A percentile compares a stretch with the other conserved stretches of the same genome.
phyloP scores from a whole-genome alignment of 306 rosid genomes.

The Cucumis hystrix region DNA sequence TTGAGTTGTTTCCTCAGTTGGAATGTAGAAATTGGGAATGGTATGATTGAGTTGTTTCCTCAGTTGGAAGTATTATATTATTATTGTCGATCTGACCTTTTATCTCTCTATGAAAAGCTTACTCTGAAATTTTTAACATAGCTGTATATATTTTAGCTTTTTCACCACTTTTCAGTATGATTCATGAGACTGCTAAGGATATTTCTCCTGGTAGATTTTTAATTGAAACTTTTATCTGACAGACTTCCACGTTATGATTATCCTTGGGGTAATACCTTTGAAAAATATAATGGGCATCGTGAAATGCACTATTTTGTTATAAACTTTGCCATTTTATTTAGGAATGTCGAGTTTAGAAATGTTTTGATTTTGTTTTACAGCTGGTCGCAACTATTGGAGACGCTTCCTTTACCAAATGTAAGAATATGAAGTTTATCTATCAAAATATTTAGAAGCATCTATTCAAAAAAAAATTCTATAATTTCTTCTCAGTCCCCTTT shows the following conservation, averaged over 20 bases:
- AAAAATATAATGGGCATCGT: not conserved
- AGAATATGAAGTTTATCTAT: slow-evolving; percentile 12
- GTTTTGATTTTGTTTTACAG: slow-evolving; percentile 38
- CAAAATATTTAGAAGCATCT: not conserved
- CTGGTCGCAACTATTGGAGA: slow-evolving; percentile 96
- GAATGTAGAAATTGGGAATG: not conserved
- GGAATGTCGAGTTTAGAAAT: not conserved
- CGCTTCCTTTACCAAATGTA: slow-evolving; percentile 93
- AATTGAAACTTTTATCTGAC: not conserved
- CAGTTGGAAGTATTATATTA: not conserved
- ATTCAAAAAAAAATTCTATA: not conserved
- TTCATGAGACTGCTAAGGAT: not conserved
- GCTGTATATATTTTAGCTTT: not conserved
- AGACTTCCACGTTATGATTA: not conserved
- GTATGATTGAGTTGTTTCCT: not conserved
- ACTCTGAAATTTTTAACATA: not conserved
- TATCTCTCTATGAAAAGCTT: not conserved
- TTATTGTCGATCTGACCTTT: not conserved
- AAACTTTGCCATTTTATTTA: not conserved
- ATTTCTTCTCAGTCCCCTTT: not conserved
- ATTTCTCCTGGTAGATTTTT: not conserved
- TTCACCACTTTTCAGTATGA: not conserved
- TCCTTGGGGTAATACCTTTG: not conserved
- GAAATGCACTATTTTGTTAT: not conserved
- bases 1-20: not conserved